Conservation (phyloP, 441 rosid species). For the Euphorbia neoarborescens region DNA sequence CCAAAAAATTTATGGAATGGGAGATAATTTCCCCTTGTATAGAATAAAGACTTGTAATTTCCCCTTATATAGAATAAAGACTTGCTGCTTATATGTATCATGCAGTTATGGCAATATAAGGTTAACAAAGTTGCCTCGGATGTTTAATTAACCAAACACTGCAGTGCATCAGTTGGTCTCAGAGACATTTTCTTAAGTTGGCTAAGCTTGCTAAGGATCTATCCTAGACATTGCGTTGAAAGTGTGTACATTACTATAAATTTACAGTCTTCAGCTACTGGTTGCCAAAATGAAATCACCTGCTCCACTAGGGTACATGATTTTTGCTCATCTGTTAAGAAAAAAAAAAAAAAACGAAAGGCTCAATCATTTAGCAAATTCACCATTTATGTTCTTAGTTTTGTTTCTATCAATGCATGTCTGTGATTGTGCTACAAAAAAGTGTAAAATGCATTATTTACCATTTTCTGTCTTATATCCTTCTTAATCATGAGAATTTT, state of each 20-base stretch:
- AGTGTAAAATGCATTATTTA: background rate
- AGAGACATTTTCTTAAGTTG: slow-evolving; percentile 3
- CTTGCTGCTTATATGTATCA: background rate
- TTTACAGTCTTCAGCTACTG: slow-evolving; percentile 9
- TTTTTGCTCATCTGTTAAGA: slow-evolving; percentile 18
- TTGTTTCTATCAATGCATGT: background rate
- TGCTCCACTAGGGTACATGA: background rate
- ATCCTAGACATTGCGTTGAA: background rate
- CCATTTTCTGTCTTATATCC: background rate
- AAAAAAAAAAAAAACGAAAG: background rate
- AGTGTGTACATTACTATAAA: slow-evolving; percentile 13
- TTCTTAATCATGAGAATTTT: background rate
- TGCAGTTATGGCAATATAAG: background rate
- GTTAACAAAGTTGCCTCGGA: slow-evolving; percentile 5
- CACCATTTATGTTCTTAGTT: background rate
- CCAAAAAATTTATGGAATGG: background rate
- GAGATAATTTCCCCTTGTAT: background rate
- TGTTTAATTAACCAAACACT: background rate
- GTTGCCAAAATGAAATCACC: slow-evolving; percentile 14
- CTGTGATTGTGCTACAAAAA: background rate
- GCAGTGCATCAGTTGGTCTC: background rate
- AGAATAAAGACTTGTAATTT: background rate
- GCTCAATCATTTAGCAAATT: background rate
- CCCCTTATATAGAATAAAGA: background rate
- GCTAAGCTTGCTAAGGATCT: slow-evolving; percentile 3